Conservation (phyloP, 1,284 basidiomycete species). For the Coriolopsis trogii region DNA sequence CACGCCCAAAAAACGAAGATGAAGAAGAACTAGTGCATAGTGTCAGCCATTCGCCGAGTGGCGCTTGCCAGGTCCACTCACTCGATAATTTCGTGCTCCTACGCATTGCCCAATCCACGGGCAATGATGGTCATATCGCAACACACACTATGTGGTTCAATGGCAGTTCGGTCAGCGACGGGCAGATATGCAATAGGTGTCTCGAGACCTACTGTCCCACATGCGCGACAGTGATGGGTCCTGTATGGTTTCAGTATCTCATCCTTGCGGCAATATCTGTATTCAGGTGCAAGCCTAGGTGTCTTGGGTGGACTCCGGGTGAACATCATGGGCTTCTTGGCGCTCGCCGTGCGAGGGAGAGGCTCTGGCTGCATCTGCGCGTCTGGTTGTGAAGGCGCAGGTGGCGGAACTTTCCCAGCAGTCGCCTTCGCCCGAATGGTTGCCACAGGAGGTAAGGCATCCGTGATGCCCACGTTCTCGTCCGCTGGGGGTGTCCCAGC, state of each 20-base stretch:
- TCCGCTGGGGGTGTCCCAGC: slow-evolving; percentile 10
- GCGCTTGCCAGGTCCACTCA: not conserved
- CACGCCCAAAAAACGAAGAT: slow-evolving; percentile 68
- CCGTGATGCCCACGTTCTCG: slow-evolving; percentile 27
- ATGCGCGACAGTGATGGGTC: slow-evolving; percentile 76
- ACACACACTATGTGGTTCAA: slow-evolving; percentile 52
- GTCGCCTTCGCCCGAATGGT: slow-evolving; percentile 18
- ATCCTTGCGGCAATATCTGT: slow-evolving; percentile 62
- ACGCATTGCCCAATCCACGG: slow-evolving; percentile 86
- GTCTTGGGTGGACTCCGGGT: slow-evolving; percentile 46
- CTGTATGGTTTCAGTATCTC: slow-evolving; percentile 67
- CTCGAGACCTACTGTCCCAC: slow-evolving; percentile 58
- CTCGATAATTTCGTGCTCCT: slow-evolving; percentile 70
- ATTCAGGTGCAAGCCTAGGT: slow-evolving; percentile 55
- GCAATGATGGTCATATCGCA: slow-evolving; percentile 81
- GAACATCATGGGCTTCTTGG: slow-evolving; percentile 26
- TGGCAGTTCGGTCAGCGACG: slow-evolving; percentile 2
- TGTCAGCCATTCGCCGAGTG: not conserved
- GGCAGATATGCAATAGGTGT: not conserved
- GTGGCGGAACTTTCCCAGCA: not conserved
- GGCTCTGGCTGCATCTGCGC: slow-evolving; percentile 12
- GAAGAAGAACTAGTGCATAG: slow-evolving; percentile 59
- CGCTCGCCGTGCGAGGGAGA: slow-evolving; percentile 6
- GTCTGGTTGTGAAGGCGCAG: not conserved
- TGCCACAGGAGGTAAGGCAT: slow-evolving; percentile 30